These are phyloP conservation scores for Botrytis paeoniae DNA, from an alignment of 2,329 filamentous ascomycete genomes.

Conservation along the genomic window DNA sequence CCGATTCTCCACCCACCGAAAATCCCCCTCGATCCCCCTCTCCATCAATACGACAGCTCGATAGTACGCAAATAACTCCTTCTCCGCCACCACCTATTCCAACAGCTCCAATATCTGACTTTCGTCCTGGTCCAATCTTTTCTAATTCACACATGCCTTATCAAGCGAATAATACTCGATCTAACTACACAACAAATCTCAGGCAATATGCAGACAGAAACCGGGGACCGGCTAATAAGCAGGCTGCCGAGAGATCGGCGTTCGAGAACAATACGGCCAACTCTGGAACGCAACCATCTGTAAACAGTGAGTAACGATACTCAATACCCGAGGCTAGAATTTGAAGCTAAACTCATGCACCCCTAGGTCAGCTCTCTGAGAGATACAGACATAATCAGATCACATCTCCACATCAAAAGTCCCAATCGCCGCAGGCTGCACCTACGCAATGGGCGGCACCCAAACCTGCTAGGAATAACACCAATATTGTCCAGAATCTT, in stretches of 20 bases:
- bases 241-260: background rate
- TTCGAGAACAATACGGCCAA: constrained; percentile 9
- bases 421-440: constrained; percentile 13
- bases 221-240: constrained; percentile 6
- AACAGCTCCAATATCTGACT: constrained; percentile 18
- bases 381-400: constrained; percentile 19
- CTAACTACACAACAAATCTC: constrained; percentile 16
- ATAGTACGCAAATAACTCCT: constrained; percentile 18
- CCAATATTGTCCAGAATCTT: constrained; percentile 18
- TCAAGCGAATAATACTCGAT: constrained; percentile 10
- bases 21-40: constrained; percentile 10
- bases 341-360: background rate
- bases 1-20: constrained; percentile 9
- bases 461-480: constrained; percentile 16
- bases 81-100: constrained; percentile 21
- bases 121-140: constrained; percentile 13
- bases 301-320: constrained; percentile 4
- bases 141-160: constrained; percentile 20
- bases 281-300: background rate
- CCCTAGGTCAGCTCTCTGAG: constrained; percentile 11
- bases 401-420: background rate
- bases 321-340: background rate
- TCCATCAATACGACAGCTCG: constrained; percentile 13
- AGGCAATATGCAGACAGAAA: constrained; percentile 20
- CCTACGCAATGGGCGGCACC: constrained; percentile 20